A percentile compares a stretch with the other conserved stretches of the same genome.
Evolutionary conservation across 768 basidiomycete species (phyloP).

Genomic region (Boletellus ananiceps): DNA sequence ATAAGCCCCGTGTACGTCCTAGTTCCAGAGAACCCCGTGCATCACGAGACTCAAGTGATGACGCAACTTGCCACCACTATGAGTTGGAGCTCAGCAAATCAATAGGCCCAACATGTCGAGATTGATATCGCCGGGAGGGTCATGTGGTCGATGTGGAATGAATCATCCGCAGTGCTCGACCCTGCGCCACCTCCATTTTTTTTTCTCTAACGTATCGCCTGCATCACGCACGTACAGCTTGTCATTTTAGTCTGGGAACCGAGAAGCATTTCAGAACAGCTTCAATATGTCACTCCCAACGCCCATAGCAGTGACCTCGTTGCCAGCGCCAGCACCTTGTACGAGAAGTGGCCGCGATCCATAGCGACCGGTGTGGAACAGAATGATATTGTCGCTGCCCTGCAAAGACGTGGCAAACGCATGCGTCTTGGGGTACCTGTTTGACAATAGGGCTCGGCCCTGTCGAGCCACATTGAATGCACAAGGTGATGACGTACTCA

Average conservation of each 20-base stretch:
- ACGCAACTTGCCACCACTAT: not conserved
- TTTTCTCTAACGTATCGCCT: conserved; percentile 1
- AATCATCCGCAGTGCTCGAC: not conserved
- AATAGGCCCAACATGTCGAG: not conserved
- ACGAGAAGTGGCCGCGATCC: conserved; percentile 84
- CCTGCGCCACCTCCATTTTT: not conserved
- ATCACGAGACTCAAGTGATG: not conserved
- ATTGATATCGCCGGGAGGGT: not conserved
- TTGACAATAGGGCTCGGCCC: conserved; percentile 1
- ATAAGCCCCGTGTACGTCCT: conserved; percentile 3
- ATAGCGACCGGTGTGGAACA: conserved; percentile 95
- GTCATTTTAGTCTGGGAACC: not conserved
- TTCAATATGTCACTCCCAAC: conserved; percentile 84
- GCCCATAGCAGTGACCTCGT: conserved; percentile 97
- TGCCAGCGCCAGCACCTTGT: conserved; percentile 97
- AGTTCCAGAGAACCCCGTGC: not conserved
- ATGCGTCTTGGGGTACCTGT: conserved; percentile 82
- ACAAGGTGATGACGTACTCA: conserved; percentile 49
- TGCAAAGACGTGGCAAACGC: conserved; percentile 95
- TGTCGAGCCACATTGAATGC: not conserved
- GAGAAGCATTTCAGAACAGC: conserved; percentile 25
- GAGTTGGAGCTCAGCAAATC: not conserved
- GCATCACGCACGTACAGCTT: conserved; percentile 3
- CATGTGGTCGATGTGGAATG: not conserved
- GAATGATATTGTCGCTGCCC: conserved; percentile 96